These are phyloP conservation scores for Crithidia brevicula DNA, from an alignment of 208 protist genomes.

Conservation along the genomic window DNA sequence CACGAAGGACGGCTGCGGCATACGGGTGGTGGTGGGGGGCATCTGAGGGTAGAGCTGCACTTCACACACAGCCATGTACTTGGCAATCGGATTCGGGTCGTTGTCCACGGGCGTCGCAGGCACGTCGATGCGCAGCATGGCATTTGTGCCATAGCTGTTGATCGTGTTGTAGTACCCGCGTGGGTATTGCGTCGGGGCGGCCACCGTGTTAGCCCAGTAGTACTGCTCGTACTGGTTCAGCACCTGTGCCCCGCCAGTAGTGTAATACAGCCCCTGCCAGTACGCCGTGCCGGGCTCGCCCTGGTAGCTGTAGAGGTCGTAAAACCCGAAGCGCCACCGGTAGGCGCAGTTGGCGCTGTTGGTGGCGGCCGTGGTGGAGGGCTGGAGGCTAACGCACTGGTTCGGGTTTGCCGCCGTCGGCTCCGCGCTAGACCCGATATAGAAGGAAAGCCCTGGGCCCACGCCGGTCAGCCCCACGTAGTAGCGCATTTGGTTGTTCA, in stretches of 20 bases:
- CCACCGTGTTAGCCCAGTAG: constrained; percentile 17
- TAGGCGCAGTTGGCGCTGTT: constrained; percentile 48
- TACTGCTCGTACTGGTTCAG: constrained; percentile 41
- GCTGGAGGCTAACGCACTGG: constrained; percentile 11
- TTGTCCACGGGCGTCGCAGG: constrained; percentile 19
- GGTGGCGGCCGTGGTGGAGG: neutral
- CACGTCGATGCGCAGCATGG: constrained; percentile 32
- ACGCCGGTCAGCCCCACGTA: constrained; percentile 8
- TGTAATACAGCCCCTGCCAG: constrained; percentile 42
- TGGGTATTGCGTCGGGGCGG: constrained; percentile 18
- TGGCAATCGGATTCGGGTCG: constrained; percentile 28
- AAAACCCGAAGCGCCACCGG: constrained; percentile 57
- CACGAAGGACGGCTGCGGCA: constrained; percentile 43
- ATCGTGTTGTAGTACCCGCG: constrained; percentile 44
- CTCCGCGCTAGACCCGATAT: constrained; percentile 35
- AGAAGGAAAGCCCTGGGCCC: constrained; percentile 19
- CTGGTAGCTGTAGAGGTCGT: constrained; percentile 40
- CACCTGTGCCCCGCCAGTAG: neutral
- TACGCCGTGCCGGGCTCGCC: constrained; percentile 50
- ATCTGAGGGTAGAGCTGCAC: constrained; percentile 37
- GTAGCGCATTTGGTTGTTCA: constrained; percentile 21
- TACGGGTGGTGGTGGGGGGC: constrained; percentile 17
- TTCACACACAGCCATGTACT: constrained; percentile 40
- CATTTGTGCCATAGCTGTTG: constrained; percentile 3
- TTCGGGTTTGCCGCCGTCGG: constrained; percentile 13